A percentile compares a stretch with the other conserved stretches of the same genome.
Conservation (phyloP, 1,284 basidiomycete species). For the Papiliotrema flavescens region DNA sequence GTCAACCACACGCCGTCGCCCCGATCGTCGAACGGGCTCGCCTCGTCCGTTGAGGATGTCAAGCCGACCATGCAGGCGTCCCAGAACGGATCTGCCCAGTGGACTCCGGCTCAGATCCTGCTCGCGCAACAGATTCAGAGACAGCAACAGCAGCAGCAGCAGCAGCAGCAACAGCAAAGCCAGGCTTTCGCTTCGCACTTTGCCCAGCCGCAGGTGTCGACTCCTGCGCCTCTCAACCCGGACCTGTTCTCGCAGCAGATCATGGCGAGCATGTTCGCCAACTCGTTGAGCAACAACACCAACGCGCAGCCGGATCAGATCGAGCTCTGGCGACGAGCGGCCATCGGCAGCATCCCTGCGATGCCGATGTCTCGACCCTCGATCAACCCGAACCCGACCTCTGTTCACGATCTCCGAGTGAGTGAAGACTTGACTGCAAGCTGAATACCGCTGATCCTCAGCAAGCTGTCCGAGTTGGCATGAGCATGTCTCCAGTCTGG, state of each 20-base stretch:
- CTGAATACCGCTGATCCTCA: background rate
- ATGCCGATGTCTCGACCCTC: background rate
- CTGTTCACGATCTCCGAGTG: background rate
- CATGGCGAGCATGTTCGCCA: constrained; percentile 9
- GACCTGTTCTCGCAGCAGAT: constrained; percentile 5
- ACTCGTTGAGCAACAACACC: background rate
- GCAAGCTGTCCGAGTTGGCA: background rate
- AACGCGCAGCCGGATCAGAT: constrained; percentile 1
- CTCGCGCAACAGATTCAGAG: constrained; percentile 15
- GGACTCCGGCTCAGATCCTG: constrained; percentile 24
- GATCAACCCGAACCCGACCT: background rate
- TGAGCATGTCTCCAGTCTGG: background rate
- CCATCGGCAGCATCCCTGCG: too few species aligned
- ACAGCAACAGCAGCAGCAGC: constrained; percentile 3
- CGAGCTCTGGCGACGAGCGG: constrained; percentile 23
- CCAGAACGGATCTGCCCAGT: constrained; percentile 9
- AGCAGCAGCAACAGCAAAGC: constrained; percentile 4
- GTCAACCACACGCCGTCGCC: constrained; percentile 35
- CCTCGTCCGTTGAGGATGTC: constrained; percentile 1
- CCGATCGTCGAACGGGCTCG: constrained; percentile 17
- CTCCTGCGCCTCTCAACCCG: background rate
- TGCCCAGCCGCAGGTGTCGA: background rate
- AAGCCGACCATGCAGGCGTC: constrained; percentile 4
- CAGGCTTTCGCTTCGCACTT: background rate
- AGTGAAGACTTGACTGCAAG: background rate